Percentiles rank a stretch among this genome's conserved stretches.
Evolutionary conservation across 2,329 filamentous ascomycete genomes (phyloP).

Genomic region (Camptophora hylomeconis): DNA sequence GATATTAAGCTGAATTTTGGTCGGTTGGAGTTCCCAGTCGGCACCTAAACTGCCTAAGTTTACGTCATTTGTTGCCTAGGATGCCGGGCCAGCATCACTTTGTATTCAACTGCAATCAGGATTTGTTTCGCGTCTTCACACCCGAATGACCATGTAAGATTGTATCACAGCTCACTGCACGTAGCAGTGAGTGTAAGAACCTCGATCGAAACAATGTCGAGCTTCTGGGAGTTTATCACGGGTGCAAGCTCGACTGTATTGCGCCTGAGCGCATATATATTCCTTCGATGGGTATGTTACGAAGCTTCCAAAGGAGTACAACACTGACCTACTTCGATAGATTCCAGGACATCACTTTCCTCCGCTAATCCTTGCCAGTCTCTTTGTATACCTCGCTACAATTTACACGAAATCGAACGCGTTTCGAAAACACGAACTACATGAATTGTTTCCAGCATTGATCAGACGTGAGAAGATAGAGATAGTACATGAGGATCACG

Average conservation of each 20-base stretch:
- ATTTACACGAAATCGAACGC: slow-evolving; percentile 15
- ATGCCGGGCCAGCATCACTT: too few relatives aligned
- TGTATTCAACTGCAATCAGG: too few relatives aligned
- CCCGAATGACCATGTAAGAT: too few relatives aligned
- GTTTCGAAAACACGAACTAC: slow-evolving; percentile 9
- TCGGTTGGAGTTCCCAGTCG: too few relatives aligned
- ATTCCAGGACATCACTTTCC: slow-evolving; percentile 26
- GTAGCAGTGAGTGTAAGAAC: too few relatives aligned
- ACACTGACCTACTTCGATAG: slow-evolving; percentile 16
- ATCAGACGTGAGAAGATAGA: slow-evolving; percentile 7
- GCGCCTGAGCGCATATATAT: slow-evolving; percentile 25
- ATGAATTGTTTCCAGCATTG: slow-evolving; percentile 11
- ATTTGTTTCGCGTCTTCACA: too few relatives aligned
- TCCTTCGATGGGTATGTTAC: slow-evolving; percentile 32
- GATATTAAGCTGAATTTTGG: too few relatives aligned
- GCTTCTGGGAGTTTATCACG: slow-evolving; percentile 21
- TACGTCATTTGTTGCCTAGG: too few relatives aligned
- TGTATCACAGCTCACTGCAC: too few relatives aligned
- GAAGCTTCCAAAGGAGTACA: slow-evolving; percentile 1
- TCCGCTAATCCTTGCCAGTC: slow-evolving; percentile 26
- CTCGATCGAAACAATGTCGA: too few relatives aligned
- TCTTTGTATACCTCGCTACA: slow-evolving; percentile 33
- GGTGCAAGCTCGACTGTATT: slow-evolving; percentile 25
- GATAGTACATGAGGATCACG: slow-evolving; percentile 18
- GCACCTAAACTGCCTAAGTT: too few relatives aligned